These are phyloP conservation scores for Fraxinus greggii DNA, from an alignment of 305 asterid species.

Conservation along the genomic window DNA sequence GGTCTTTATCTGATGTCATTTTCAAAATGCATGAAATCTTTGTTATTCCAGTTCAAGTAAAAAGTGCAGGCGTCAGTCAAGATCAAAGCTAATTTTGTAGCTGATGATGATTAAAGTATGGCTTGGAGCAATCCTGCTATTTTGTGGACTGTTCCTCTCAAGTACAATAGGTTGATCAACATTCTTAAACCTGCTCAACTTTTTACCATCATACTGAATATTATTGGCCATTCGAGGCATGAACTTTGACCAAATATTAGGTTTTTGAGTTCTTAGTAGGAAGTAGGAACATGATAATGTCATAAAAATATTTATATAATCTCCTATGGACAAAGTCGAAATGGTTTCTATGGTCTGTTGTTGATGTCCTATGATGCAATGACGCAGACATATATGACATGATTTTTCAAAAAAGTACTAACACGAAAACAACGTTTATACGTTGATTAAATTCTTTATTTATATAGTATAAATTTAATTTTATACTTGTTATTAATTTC, in stretches of 20 bases:
- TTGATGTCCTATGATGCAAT: background rate
- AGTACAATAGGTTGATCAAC: constrained; percentile 42
- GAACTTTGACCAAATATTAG: background rate
- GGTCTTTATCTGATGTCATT: background rate
- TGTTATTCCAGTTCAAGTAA: constrained; percentile 6
- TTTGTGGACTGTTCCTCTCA: constrained; percentile 38
- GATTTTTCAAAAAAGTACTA: too few species aligned
- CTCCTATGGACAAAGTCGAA: background rate
- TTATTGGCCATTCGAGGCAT: background rate
- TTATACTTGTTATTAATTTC: too few species aligned
- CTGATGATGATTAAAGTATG: constrained; percentile 47
- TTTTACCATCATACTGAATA: background rate
- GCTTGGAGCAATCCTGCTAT: constrained; percentile 44
- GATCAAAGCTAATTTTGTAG: constrained; percentile 21
- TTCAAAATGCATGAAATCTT: background rate
- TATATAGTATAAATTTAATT: background rate
- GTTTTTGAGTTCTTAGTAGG: constrained; percentile 7
- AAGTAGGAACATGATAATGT: background rate
- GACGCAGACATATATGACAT: too few species aligned
- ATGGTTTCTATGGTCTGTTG: background rate
- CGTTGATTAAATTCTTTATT: background rate
- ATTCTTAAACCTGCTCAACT: background rate
- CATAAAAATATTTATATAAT: background rate
- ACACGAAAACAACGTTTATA: too few species aligned
- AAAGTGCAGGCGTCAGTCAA: constrained; percentile 11